phyloP scores from a whole-genome alignment of 202 grass and related monocot species.

The Cymbopogon flexuosus region DNA sequence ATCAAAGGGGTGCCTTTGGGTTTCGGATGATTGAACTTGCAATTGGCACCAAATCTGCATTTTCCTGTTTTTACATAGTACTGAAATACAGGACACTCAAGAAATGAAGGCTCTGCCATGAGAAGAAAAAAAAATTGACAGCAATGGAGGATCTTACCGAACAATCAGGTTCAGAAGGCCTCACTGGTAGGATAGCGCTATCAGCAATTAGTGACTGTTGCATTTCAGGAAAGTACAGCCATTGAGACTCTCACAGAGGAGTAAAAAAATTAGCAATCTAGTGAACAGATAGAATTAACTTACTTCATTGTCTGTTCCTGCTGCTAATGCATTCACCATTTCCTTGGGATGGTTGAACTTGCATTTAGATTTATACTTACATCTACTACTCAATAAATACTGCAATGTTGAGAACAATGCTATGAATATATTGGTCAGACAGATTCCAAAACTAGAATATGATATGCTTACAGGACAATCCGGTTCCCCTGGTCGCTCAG shows the following conservation, averaged over 20 bases:
- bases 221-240: constrained; percentile 22
- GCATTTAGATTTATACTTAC: constrained; percentile 69
- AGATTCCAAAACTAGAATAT: constrained; percentile 34
- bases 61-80: constrained; percentile 71
- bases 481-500: constrained; percentile 61
- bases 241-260: constrained; percentile 8
- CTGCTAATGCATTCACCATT: constrained; percentile 23
- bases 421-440: constrained; percentile 27
- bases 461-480: constrained; percentile 80
- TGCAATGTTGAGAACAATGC: constrained; percentile 39
- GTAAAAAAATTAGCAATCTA: not conserved
- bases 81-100: constrained; percentile 42
- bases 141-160: constrained; percentile 32
- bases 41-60: constrained; percentile 71
- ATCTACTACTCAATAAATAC: constrained; percentile 61
- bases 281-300: constrained; percentile 25
- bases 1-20: constrained; percentile 41
- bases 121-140: not conserved
- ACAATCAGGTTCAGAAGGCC: constrained; percentile 62
- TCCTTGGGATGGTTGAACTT: constrained; percentile 94
- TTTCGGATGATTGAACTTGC: constrained; percentile 82
- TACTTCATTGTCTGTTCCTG: constrained; percentile 40
- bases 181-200: constrained; percentile 45
- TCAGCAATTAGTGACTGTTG: constrained; percentile 42
- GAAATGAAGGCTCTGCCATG: not conserved